Conservation (phyloP, 2,329 filamentous ascomycete genomes). For the Cercospora janseana region DNA sequence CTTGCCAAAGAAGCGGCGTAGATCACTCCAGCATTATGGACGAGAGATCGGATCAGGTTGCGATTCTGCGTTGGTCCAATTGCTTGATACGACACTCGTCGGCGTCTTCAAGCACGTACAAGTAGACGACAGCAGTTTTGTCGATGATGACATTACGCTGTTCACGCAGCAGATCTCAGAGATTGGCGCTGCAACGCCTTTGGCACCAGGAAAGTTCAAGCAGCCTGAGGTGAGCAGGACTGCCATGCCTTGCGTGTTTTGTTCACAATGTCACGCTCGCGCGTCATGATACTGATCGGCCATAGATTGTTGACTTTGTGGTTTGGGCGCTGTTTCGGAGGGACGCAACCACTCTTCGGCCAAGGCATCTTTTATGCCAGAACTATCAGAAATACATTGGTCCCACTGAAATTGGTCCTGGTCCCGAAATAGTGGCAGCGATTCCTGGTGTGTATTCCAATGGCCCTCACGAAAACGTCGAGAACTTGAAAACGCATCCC, state of each 20-base stretch:
- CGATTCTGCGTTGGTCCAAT: slow-evolving; percentile 45
- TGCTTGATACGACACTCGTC: slow-evolving; percentile 71
- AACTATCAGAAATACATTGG: slow-evolving; percentile 63
- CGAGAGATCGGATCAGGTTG: slow-evolving; percentile 8
- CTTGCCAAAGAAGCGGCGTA: slow-evolving; percentile 28
- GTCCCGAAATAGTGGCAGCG: slow-evolving; percentile 41
- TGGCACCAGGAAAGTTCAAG: slow-evolving; percentile 33
- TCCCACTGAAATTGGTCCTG: slow-evolving; percentile 32
- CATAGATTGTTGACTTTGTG: slow-evolving; percentile 50
- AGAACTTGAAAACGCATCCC: slow-evolving; percentile 63
- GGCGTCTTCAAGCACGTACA: slow-evolving; percentile 49
- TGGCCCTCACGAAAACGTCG: slow-evolving; percentile 68
- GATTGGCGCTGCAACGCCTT: slow-evolving; percentile 21
- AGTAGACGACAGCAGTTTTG: slow-evolving; percentile 26
- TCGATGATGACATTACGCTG: slow-evolving; percentile 42
- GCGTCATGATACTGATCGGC: slow-evolving; percentile 25
- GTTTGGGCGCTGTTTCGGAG: slow-evolving; percentile 74
- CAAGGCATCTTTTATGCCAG: slow-evolving; percentile 77
- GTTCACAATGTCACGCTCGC: slow-evolving; percentile 51
- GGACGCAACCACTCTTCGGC: slow-evolving; percentile 50
- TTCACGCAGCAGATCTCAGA: slow-evolving; percentile 48
- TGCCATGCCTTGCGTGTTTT: slow-evolving; percentile 18
- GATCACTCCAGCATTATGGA: slow-evolving; percentile 30
- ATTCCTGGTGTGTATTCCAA: slow-evolving; percentile 66
- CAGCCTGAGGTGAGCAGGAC: slow-evolving; percentile 45